Evolutionary conservation across 2,329 filamentous ascomycete species (phyloP).

Genomic region (Bimuria novae-zelandiae): DNA sequence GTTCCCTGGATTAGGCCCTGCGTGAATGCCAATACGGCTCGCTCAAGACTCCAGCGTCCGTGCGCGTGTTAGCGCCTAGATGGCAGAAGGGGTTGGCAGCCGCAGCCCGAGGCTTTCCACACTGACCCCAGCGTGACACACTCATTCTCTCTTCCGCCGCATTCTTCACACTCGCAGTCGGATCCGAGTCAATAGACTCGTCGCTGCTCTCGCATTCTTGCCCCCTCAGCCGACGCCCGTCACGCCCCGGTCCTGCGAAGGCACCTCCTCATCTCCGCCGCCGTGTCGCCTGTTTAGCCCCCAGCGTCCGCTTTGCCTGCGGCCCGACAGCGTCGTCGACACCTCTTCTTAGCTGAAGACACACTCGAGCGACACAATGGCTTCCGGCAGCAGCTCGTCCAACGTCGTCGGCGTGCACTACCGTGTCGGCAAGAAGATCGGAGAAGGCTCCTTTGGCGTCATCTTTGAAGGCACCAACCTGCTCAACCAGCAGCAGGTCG

Average conservation of each 20-base stretch:
- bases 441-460: conserved; percentile 97
- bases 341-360: conserved; percentile 8
- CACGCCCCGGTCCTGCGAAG: background rate
- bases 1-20: too few relatives aligned
- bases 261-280: conserved; percentile 6
- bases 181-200: background rate
- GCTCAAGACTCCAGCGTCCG: too few relatives aligned
- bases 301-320: conserved; percentile 29
- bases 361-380: conserved; percentile 59
- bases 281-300: conserved; percentile 14
- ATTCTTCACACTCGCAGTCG: conserved; percentile 2
- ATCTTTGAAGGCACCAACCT: conserved; percentile 99
- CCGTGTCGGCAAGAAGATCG: conserved; percentile 98
- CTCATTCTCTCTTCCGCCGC: conserved; percentile 9
- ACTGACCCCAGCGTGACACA: background rate
- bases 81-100: too few relatives aligned
- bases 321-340: conserved; percentile 9
- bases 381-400: conserved; percentile 86
- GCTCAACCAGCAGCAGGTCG: conserved; percentile 98
- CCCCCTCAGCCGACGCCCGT: conserved; percentile 1
- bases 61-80: conserved; percentile 3
- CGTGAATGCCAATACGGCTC: too few relatives aligned
- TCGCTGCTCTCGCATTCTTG: conserved; percentile 9
- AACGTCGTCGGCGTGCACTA: conserved; percentile 99
- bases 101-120: conserved; percentile 6